These are phyloP conservation scores for Bullera alba DNA, from an alignment of 768 basidiomycete genomes.

Conservation along the genomic window DNA sequence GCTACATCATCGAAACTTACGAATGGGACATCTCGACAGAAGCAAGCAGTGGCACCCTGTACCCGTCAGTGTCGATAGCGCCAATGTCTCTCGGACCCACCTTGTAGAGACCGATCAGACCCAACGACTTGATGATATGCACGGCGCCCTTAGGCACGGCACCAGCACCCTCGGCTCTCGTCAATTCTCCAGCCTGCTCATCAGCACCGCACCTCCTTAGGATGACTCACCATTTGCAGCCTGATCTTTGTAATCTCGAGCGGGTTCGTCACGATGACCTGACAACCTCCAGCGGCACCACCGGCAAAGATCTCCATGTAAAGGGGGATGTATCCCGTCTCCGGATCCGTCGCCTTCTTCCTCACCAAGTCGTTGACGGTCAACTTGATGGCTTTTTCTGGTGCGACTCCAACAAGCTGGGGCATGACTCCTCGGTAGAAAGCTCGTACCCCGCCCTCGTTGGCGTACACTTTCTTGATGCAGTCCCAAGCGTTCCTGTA, in stretches of 20 bases:
- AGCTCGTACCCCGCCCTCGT: conserved; percentile 73
- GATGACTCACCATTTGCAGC: conserved; percentile 56
- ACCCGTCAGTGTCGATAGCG: too few relatives aligned
- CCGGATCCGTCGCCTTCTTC: conserved; percentile 75
- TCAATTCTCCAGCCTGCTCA: conserved; percentile 65
- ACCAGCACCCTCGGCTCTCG: conserved; percentile 67
- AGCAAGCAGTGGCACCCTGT: conserved; percentile 77
- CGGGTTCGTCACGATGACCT: conserved; percentile 98
- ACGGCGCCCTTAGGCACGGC: conserved; percentile 69
- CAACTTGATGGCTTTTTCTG: conserved; percentile 75
- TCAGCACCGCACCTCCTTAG: neutral
- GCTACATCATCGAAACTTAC: conserved; percentile 16
- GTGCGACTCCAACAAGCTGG: conserved; percentile 64
- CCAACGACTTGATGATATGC: conserved; percentile 88
- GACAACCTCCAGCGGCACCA: conserved; percentile 87
- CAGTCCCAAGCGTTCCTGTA: conserved; percentile 97
- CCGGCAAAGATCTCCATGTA: conserved; percentile 87
- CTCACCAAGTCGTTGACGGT: conserved; percentile 84
- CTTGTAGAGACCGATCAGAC: conserved; percentile 83
- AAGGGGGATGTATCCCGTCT: conserved; percentile 89
- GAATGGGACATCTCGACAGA: conserved; percentile 88
- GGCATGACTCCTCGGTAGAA: conserved; percentile 96
- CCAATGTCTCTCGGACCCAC: conserved; percentile 2
- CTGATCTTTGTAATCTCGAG: conserved; percentile 50
- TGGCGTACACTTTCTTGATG: conserved; percentile 82